Evolutionary conservation across 2,329 filamentous ascomycete species (phyloP).

Genomic region (Claviceps pusilla): DNA sequence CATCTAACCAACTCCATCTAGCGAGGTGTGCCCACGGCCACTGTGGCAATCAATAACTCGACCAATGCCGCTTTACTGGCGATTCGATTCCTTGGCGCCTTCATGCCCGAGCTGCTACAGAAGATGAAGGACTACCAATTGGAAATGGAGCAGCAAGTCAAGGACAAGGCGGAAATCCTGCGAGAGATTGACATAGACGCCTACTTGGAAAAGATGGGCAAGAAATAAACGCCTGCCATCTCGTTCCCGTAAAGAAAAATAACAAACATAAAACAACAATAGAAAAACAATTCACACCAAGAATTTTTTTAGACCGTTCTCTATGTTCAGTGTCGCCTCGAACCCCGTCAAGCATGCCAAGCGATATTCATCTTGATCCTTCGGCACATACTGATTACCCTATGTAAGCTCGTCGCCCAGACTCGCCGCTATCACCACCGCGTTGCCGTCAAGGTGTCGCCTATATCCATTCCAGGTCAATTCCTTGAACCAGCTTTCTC

Average conservation of each 20-base stretch:
- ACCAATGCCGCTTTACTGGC: conserved; percentile 64
- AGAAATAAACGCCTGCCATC: conserved; percentile 8
- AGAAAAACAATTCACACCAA: background rate
- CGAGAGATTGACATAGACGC: conserved; percentile 39
- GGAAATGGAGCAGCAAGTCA: conserved; percentile 48
- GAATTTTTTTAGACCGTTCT: no score
- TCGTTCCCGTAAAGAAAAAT: background rate
- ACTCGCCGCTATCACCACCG: no score
- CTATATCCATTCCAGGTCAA: no score
- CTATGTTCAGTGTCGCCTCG: no score
- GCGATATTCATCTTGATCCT: no score
- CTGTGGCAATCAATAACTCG: conserved; percentile 67
- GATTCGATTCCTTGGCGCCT: conserved; percentile 48
- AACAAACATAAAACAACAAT: background rate
- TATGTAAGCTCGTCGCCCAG: no score
- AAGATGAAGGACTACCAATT: conserved; percentile 46
- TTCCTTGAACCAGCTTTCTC: no score
- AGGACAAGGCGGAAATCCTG: conserved; percentile 44
- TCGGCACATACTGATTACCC: no score
- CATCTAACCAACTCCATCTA: conserved; percentile 5
- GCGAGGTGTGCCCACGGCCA: conserved; percentile 56
- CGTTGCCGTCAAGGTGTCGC: no score
- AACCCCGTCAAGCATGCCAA: no score
- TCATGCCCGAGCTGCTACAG: conserved; percentile 38
- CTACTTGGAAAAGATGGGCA: conserved; percentile 31